phyloP scores from a whole-genome alignment of 2,329 filamentous ascomycete species.

The Penicillium sp. region DNA sequence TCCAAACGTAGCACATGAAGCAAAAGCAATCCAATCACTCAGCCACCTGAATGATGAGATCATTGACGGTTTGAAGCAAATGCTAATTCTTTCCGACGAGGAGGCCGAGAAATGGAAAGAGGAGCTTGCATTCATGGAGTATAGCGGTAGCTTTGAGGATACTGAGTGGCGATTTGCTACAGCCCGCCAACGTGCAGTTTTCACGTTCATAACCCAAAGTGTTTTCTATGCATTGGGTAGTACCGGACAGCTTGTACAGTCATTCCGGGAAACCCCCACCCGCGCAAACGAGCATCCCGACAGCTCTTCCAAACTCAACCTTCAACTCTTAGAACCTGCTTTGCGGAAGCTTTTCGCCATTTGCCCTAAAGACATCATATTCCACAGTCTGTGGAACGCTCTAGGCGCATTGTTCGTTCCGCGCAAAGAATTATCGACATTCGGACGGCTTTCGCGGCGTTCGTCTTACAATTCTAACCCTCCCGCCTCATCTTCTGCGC shows the following conservation, averaged over 20 bases:
- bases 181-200: conserved; percentile 41
- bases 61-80: conserved; percentile 40
- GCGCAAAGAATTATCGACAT: conserved; percentile 40
- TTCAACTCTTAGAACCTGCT: conserved; percentile 38
- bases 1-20: conserved; percentile 19
- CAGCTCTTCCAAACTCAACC: conserved; percentile 30
- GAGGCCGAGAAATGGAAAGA: conserved; percentile 45
- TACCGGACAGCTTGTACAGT: conserved; percentile 45
- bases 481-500: conserved; percentile 24
- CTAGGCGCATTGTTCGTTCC: conserved; percentile 47
- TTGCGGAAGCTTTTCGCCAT: conserved; percentile 42
- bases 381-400: conserved; percentile 49
- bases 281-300: conserved; percentile 8
- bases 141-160: conserved; percentile 41
- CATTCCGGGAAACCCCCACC: conserved; percentile 39
- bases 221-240: conserved; percentile 50
- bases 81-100: conserved; percentile 42
- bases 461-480: conserved; percentile 36
- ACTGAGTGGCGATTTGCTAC: conserved; percentile 46
- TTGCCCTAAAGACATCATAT: conserved; percentile 47
- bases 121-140: conserved; percentile 44
- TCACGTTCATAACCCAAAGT: conserved; percentile 51
- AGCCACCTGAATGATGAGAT: conserved; percentile 45
- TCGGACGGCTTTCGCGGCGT: conserved; percentile 36
- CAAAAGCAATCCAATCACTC: conserved; percentile 35